Conservation (phyloP, 2,329 filamentous ascomycete genomes). For the Epichloe typhina region DNA sequence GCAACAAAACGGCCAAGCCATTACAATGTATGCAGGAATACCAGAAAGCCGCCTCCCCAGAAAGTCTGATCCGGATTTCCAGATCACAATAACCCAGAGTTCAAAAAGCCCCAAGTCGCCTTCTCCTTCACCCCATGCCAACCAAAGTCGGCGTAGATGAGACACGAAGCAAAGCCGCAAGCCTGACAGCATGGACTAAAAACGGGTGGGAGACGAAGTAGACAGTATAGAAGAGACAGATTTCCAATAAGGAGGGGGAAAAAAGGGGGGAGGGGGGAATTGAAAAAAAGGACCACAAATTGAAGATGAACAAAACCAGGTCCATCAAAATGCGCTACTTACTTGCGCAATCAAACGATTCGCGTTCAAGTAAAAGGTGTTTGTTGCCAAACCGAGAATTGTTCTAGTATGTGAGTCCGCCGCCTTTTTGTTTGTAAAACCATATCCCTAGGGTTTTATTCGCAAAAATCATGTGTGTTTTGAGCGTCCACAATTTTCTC, state of each 20-base stretch:
- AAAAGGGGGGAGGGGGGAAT: neutral
- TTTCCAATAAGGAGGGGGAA: neutral
- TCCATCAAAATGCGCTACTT: neutral
- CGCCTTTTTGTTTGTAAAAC: conserved; percentile 3
- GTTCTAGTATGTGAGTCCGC: conserved; percentile 6
- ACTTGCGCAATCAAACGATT: neutral
- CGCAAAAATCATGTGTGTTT: conserved; percentile 1
- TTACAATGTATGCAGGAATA: conserved; percentile 5
- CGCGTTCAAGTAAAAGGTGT: conserved; percentile 2
- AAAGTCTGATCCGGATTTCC: neutral
- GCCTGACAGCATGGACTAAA: neutral
- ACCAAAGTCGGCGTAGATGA: neutral
- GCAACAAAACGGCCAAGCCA: conserved; percentile 7
- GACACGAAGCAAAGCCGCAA: neutral
- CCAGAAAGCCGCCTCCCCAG: neutral
- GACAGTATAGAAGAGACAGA: neutral
- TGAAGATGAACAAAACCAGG: neutral
- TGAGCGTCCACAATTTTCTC: conserved; percentile 7
- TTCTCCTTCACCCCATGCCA: neutral
- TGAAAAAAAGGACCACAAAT: neutral
- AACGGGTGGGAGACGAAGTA: too few relatives aligned
- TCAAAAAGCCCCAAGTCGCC: neutral
- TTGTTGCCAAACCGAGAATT: conserved; percentile 11
- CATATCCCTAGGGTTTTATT: conserved; percentile 1
- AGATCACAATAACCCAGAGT: neutral